These are phyloP conservation scores for Tilletia caries DNA, from an alignment of 1,284 basidiomycete genomes.

Conservation along the genomic window DNA sequence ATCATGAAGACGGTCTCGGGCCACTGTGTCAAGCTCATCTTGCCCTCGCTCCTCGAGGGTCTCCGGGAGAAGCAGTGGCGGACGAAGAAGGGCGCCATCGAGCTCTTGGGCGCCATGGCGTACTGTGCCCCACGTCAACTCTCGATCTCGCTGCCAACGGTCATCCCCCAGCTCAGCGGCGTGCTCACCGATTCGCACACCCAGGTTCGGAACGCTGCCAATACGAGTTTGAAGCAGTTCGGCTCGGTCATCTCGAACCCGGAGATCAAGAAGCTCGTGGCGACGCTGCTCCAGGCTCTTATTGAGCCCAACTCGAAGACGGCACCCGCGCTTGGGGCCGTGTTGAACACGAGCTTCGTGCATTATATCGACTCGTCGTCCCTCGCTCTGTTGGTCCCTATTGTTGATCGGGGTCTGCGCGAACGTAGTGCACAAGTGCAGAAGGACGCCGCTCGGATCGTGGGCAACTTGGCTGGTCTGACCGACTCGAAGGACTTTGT, in stretches of 20 bases:
- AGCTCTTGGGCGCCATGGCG: conserved; percentile 97
- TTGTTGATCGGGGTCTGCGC: conserved; percentile 85
- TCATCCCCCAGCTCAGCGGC: conserved; percentile 89
- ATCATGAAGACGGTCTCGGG: conserved; percentile 83
- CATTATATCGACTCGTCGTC: conserved; percentile 99
- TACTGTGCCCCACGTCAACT: conserved; percentile 95
- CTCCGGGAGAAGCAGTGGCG: conserved; percentile 99
- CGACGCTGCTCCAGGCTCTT: conserved; percentile 88
- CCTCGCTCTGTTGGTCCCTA: conserved; percentile 90
- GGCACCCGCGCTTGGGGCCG: conserved; percentile 71
- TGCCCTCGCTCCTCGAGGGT: conserved; percentile 83
- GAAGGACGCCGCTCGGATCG: conserved; percentile 92
- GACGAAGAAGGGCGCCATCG: conserved; percentile 96
- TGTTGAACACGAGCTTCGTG: conserved; percentile 92
- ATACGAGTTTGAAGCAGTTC: conserved; percentile 93
- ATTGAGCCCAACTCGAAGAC: conserved; percentile 90
- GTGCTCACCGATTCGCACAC: conserved; percentile 96
- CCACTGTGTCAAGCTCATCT: conserved; percentile 75
- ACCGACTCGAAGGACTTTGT: conserved; percentile 95
- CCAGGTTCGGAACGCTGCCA: conserved; percentile 88
- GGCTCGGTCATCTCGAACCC: conserved; percentile 66
- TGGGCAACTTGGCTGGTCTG: conserved; percentile 84
- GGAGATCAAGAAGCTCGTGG: conserved; percentile 87
- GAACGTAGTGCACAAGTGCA: conserved; percentile 91
- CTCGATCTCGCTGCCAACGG: conserved; percentile 88